phyloP scores from a whole-genome alignment of 1,284 basidiomycete species.

The Sanghuangporus baumii region DNA sequence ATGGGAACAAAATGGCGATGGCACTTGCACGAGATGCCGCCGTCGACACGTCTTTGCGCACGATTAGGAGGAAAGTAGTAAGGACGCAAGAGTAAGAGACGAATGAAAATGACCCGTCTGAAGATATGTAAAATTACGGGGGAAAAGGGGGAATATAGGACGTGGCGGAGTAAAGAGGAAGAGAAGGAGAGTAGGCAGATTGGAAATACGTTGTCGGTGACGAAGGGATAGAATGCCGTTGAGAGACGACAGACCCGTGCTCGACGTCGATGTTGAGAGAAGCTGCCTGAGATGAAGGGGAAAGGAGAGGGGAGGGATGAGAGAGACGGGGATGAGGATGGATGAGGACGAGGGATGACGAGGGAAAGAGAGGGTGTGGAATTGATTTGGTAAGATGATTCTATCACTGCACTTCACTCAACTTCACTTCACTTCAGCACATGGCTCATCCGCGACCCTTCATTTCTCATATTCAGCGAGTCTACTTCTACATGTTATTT shows the following conservation, averaged over 20 bases:
- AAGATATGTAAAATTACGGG: not conserved
- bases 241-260: not conserved
- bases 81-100: constrained; percentile 16
- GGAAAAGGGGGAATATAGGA: constrained; percentile 15
- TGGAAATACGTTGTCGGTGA: not conserved
- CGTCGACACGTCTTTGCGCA: not conserved
- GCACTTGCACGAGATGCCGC: not conserved
- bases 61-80: not conserved
- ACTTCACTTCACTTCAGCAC: too few relatives aligned
- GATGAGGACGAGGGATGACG: not conserved
- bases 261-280: not conserved
- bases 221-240: not conserved
- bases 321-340: not conserved
- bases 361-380: not conserved
- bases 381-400: not conserved
- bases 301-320: not conserved
- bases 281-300: not conserved
- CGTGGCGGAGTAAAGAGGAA: too few relatives aligned
- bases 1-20: not conserved
- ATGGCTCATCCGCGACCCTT: not conserved
- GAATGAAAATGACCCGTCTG: not conserved
- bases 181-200: constrained; percentile 17
- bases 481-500: too few relatives aligned
- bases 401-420: not conserved
- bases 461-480: too few relatives aligned